These are phyloP conservation scores for Sungouiozyma ichnusensis DNA, from an alignment of 805 yeast species.

Conservation along the genomic window DNA sequence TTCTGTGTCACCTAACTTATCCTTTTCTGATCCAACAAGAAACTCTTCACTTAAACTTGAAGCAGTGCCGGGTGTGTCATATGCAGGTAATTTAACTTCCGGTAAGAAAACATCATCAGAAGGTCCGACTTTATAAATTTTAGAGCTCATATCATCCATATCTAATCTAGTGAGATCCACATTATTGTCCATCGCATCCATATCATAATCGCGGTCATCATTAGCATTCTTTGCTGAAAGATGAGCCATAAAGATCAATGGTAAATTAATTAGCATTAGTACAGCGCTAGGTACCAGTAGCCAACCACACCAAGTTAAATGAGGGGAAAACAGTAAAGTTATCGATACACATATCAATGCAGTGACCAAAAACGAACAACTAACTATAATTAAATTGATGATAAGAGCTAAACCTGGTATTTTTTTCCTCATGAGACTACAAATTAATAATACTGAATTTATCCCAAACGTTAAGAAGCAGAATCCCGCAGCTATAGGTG, in stretches of 20 bases:
- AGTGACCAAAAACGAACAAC: slow-evolving; percentile 44
- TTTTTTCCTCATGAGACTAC: slow-evolving; percentile 9
- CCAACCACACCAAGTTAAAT: slow-evolving; percentile 67
- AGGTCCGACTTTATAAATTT: background rate
- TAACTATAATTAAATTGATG: slow-evolving; percentile 35
- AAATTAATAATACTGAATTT: slow-evolving; percentile 28
- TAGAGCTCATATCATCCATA: background rate
- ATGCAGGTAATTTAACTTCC: background rate
- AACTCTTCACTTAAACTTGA: background rate
- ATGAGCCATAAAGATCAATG: slow-evolving; percentile 37
- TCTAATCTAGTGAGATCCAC: background rate
- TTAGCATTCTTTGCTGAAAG: slow-evolving; percentile 8
- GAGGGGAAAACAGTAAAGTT: slow-evolving; percentile 52
- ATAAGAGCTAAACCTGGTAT: slow-evolving; percentile 27
- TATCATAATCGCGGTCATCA: slow-evolving; percentile 17
- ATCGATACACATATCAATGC: slow-evolving; percentile 45
- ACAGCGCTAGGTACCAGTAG: slow-evolving; percentile 57
- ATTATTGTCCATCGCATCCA: slow-evolving; percentile 2
- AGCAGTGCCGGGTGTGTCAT: background rate
- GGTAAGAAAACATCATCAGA: background rate
- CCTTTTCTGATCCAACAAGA: background rate
- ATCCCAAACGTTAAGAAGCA: slow-evolving; percentile 38
- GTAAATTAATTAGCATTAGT: slow-evolving; percentile 40
- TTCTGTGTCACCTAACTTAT: background rate
- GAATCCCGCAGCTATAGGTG: slow-evolving; percentile 60